Conservation (phyloP, 192 early-diverging fungal species). For the Gigaspora rosea region DNA sequence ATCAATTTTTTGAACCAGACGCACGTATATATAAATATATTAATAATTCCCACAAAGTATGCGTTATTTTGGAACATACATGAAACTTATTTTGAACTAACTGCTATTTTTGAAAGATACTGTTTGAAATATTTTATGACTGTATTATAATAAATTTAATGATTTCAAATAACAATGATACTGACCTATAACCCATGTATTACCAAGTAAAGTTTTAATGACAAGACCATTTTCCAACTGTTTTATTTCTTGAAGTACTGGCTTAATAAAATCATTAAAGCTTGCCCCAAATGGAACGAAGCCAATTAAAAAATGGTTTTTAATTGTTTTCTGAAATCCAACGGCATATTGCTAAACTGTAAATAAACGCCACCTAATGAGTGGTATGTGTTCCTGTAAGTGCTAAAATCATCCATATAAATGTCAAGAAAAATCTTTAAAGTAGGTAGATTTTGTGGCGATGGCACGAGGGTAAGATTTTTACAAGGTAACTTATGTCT, state of each 20-base stretch:
- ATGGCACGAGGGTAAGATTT: not conserved
- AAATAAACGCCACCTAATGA: slow-evolving; percentile 6
- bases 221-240: not conserved
- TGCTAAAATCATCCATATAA: not conserved
- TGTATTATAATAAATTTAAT: too few species aligned
- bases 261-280: not conserved
- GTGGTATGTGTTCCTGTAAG: slow-evolving; percentile 4
- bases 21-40: too few species aligned
- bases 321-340: not conserved
- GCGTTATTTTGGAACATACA: too few species aligned
- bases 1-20: too few species aligned
- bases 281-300: not conserved
- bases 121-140: too few species aligned
- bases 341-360: slow-evolving; percentile 2
- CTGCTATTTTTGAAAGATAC: too few species aligned
- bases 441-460: not conserved
- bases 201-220: not conserved
- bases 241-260: not conserved
- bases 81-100: too few species aligned
- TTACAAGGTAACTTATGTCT: not conserved
- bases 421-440: slow-evolving; percentile 16
- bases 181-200: not conserved
- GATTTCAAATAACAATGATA: too few species aligned
- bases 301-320: slow-evolving; percentile 12
- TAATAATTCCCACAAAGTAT: too few species aligned